phyloP scores from a whole-genome alignment of 129 eudicot species.

The Flaveria trinervia region DNA sequence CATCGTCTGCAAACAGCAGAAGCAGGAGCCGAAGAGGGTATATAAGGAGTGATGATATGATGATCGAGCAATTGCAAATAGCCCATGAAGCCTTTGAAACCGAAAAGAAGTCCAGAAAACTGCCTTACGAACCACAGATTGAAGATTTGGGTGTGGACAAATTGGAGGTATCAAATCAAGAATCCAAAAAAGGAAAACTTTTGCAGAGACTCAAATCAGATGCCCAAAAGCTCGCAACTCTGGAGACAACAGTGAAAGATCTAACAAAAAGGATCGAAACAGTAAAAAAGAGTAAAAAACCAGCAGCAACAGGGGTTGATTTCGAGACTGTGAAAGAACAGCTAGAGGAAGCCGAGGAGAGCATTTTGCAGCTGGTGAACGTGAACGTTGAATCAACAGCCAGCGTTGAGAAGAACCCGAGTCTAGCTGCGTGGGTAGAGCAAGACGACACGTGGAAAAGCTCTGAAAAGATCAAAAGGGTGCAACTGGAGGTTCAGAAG shows the following conservation, averaged over 20 bases:
- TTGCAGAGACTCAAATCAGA: slow-evolving; percentile 47
- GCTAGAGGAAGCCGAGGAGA: slow-evolving; percentile 68
- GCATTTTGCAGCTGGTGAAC: slow-evolving; percentile 50
- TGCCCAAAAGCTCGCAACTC: slow-evolving; percentile 56
- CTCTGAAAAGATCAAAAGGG: slow-evolving; percentile 75
- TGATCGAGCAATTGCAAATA: slow-evolving; percentile 77
- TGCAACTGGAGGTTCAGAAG: slow-evolving; percentile 84
- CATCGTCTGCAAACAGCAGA: too few relatives aligned
- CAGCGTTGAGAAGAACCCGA: slow-evolving; percentile 51
- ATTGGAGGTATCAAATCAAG: slow-evolving; percentile 33
- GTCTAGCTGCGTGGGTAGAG: slow-evolving; percentile 42
- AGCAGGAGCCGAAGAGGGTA: slow-evolving; percentile 54
- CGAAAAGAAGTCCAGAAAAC: slow-evolving; percentile 40
- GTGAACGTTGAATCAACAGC: slow-evolving; percentile 54
- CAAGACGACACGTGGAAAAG: slow-evolving; percentile 62
- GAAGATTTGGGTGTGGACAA: slow-evolving; percentile 81
- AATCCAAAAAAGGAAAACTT: slow-evolving; percentile 43
- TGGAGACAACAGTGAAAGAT: slow-evolving; percentile 56
- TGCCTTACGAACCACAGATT: slow-evolving; percentile 49
- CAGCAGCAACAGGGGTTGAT: slow-evolving; percentile 42
- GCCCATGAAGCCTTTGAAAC: slow-evolving; percentile 43
- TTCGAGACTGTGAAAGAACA: slow-evolving; percentile 66
- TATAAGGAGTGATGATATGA: slow-evolving; percentile 50
- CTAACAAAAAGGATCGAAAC: slow-evolving; percentile 56
- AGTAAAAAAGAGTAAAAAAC: slow-evolving; percentile 48